Evolutionary conservation across 805 yeast species (phyloP).

Genomic region (Ogataea glucozyma): DNA sequence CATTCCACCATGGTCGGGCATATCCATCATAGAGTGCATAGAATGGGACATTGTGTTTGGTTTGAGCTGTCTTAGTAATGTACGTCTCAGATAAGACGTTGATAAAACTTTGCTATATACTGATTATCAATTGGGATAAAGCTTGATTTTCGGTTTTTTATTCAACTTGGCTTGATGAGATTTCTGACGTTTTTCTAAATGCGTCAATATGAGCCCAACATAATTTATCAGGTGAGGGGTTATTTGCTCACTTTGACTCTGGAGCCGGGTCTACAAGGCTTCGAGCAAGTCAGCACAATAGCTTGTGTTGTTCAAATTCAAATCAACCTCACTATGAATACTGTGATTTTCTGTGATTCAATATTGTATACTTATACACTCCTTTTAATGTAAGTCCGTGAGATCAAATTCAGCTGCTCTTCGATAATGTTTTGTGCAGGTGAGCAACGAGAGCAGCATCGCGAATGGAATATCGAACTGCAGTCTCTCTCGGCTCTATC

Average conservation of each 20-base stretch:
- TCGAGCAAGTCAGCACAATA: too few relatives aligned
- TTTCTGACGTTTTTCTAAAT: neutral
- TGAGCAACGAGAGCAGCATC: constrained; percentile 17
- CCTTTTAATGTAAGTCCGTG: neutral
- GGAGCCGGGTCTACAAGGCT: too few relatives aligned
- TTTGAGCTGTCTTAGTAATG: too few relatives aligned
- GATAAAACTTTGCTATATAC: too few relatives aligned
- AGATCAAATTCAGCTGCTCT: neutral
- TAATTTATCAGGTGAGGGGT: too few relatives aligned
- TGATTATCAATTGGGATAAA: too few relatives aligned
- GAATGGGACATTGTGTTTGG: constrained; percentile 16
- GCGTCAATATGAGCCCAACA: neutral
- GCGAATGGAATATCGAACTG: constrained; percentile 36
- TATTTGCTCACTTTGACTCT: too few relatives aligned
- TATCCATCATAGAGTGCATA: constrained; percentile 14
- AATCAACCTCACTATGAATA: neutral
- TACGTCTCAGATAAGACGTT: too few relatives aligned
- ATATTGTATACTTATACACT: constrained; percentile 7
- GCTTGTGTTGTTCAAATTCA: too few relatives aligned
- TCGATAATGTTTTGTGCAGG: neutral
- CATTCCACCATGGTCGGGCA: constrained; percentile 19
- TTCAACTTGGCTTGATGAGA: neutral
- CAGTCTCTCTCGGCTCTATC: constrained; percentile 55
- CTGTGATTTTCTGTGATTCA: constrained; percentile 2
- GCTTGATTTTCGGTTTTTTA: too few relatives aligned